Evolutionary conservation across 2,329 filamentous ascomycete species (phyloP), one percentile per base, ranked within the genome.

Genomic region (Fusarium musae): DNA sequence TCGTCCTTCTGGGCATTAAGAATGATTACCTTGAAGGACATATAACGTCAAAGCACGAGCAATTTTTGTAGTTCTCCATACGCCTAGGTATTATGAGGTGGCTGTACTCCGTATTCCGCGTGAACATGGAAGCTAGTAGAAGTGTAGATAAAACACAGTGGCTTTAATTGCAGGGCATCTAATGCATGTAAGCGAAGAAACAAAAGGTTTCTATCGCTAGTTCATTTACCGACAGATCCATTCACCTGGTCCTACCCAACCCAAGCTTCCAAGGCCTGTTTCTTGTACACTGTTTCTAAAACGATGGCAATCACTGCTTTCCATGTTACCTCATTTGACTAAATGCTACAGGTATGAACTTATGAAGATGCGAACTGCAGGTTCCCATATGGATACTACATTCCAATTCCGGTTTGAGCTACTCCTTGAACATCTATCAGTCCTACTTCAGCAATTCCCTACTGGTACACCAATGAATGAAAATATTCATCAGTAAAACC

Each of bases 161-260:
- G 30, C 61, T 72, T 59, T 66, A 23, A 73, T 72, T 72, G 34
- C 69, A 72, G 54, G 69, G 37, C 52, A 52, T 30, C 57, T 50
- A 28, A 58, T 66, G 46, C 52, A 73, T 57, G 43, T 74, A 66
- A 53, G 62, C 68, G 61, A 72, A 67, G 70, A 73, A 73, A 74
- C 70, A 64, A 66, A 53, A 40, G 37, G 42, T 39, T 54, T 43
- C 39, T 57, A 23, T 44, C 66, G 42, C 58, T 74, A 58, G 36
- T 44, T 64, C 56, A 28, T 61, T 71, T 64, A 71, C 54, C 60
- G 57, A 71, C 50, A 56, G n/a, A 53, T 59, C 30, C 59, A 39
- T 58, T 40, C 11, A 44, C 30, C 30, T 54, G 30, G 34, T 32
- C 61, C 19, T 43, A 56, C 39, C 21, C 30, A 34, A 52, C 47